Percentiles rank a stretch among this genome's conserved stretches.
Conservation (phyloP, 345 rosid species). For the Xanthoceras sorbifolium region DNA sequence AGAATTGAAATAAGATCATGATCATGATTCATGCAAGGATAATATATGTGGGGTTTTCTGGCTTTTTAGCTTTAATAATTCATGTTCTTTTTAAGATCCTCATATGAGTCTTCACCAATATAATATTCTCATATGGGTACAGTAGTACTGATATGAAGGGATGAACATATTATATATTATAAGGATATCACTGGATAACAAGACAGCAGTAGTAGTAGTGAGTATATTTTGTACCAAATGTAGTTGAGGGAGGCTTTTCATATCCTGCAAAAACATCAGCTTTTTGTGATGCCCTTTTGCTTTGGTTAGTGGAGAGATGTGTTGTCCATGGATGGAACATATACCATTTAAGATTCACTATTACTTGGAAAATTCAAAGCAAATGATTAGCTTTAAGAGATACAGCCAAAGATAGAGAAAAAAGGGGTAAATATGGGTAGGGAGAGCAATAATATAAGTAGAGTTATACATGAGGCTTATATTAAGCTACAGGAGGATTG, state of each 20-base stretch:
- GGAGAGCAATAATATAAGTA: conserved; percentile 1
- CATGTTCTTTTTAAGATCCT: conserved; percentile 21
- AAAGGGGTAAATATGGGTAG: not conserved
- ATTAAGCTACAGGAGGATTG: not conserved
- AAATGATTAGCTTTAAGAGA: conserved; percentile 39
- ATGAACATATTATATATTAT: conserved; percentile 7
- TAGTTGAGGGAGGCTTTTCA: conserved; percentile 38
- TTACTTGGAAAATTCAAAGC: conserved; percentile 36
- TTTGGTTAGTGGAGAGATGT: conserved; percentile 46
- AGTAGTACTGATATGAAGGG: not conserved
- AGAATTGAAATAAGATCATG: not conserved
- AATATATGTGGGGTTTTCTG: conserved; percentile 10
- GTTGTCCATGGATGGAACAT: conserved; percentile 52
- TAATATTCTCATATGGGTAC: not conserved
- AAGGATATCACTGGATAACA: conserved; percentile 22
- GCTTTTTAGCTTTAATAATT: conserved; percentile 24
- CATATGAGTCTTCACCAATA: conserved; percentile 21
- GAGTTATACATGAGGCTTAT: conserved; percentile 1
- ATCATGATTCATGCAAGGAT: conserved; percentile 15
- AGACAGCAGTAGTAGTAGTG: conserved; percentile 19
- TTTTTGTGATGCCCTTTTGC: conserved; percentile 53
- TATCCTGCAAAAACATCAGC: conserved; percentile 45
- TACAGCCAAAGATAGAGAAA: not conserved
- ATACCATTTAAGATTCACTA: conserved; percentile 46
- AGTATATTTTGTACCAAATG: conserved; percentile 35